Evolutionary conservation across 495 filamentous ascomycete species (phyloP), one percentile per base, ranked within the genome.

Genomic region (Aspergillus hancockii): DNA sequence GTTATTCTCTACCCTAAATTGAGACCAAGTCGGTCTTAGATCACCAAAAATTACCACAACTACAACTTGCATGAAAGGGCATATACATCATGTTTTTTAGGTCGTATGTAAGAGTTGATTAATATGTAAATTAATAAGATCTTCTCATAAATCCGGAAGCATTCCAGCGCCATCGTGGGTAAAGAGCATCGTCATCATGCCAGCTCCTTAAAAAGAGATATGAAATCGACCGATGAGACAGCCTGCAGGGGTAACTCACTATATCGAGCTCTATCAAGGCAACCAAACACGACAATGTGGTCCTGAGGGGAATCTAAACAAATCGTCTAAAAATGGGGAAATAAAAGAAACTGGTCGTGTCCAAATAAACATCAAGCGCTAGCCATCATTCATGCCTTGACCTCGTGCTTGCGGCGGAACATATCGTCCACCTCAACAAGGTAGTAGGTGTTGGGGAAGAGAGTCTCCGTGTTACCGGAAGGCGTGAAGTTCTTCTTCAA

Each of bases 401-500:
- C 74, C 59, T 82, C 81, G 79, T 98, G 98, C 62, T 81, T 82
- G 64, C 94, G 84, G 74, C 91, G 86, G 90, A 93, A 98, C 91
- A 97, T 96, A 66, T 92, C 91, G 64, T 98, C 93, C 36, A 98
- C 80, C 63, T 86, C 84, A 62, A 87, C 88, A 53, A 98, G 83
- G 79, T 97, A 98, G 81, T 98, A 98, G 14, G 89, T 88, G 47
- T 88, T 90, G 56, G 84, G 78, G 62, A 79, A 71, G n/a, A 98
- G 83, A 61, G 86, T 91, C 38, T 91, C 89, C n/a, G 82, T 65
- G 47, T 85, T 86, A 58, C 94, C 94, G 51, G 78, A 61, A 38
- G 94, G 94, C 64, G 79, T 86, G 78, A 89, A 98, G 78, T 87
- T 75, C 81, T 96, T 97, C 82, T 97, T 82, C 67, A 97, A 79